Conservation (phyloP, 495 filamentous ascomycete species). For the Daldinia concentrica region DNA sequence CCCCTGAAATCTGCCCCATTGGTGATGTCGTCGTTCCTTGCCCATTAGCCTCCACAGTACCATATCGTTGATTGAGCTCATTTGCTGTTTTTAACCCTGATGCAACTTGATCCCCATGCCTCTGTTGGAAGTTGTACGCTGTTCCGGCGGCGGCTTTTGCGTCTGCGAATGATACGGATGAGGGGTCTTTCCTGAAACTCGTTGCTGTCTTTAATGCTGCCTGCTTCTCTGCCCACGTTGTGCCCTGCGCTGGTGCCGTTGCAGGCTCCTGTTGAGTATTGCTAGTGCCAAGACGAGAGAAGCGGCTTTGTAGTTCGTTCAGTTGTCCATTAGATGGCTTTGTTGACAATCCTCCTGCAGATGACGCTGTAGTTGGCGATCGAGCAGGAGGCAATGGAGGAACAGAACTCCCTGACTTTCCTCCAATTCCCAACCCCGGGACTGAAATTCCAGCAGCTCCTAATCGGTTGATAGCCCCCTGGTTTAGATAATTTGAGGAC, state of each 20-base stretch:
- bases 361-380: constrained; percentile 32
- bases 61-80: constrained; percentile 64
- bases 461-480: constrained; percentile 72
- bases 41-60: constrained; percentile 11
- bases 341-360: constrained; percentile 14
- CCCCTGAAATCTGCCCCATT: constrained; percentile 44
- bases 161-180: constrained; percentile 66
- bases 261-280: constrained; percentile 43
- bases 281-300: constrained; percentile 63
- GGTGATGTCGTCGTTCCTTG: constrained; percentile 19
- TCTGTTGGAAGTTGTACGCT: constrained; percentile 74
- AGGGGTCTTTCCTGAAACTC: constrained; percentile 64
- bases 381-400: constrained; percentile 27
- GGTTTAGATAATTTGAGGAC: constrained; percentile 63
- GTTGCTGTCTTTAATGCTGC: constrained; percentile 66
- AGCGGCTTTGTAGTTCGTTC: constrained; percentile 73
- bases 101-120: constrained; percentile 76
- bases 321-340: constrained; percentile 52
- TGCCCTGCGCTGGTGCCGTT: constrained; percentile 55
- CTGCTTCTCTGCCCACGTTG: constrained; percentile 70
- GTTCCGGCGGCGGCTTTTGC: constrained; percentile 65
- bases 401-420: constrained; percentile 10
- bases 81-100: constrained; percentile 69
- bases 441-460: constrained; percentile 83
- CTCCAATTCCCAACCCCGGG: constrained; percentile 79